Conservation (phyloP, 2,329 filamentous ascomycete species). For the Penicillium sp. region DNA sequence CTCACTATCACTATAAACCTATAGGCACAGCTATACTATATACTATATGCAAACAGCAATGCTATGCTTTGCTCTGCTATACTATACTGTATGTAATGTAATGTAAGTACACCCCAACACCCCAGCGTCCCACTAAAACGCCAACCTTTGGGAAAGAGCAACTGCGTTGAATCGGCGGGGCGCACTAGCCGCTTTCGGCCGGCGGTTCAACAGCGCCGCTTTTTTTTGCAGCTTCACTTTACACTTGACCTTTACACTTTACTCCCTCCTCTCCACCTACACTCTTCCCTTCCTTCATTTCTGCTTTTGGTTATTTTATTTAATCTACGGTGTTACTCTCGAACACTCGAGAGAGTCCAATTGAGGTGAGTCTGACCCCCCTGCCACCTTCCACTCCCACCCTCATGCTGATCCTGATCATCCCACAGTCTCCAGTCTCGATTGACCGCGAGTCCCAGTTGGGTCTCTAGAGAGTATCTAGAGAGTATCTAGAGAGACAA, state of each 20-base stretch:
- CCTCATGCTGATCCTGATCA: not conserved
- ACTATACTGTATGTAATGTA: not conserved
- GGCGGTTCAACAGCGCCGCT: constrained; percentile 36
- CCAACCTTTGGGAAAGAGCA: too few relatives aligned
- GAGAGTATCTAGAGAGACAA: too few relatives aligned
- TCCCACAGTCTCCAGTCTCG: constrained; percentile 9
- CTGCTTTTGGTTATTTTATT: constrained; percentile 36
- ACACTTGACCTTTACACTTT: not conserved
- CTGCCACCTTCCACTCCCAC: constrained; percentile 9
- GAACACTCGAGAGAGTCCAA: not conserved
- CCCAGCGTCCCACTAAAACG: constrained; percentile 3
- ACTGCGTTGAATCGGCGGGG: constrained; percentile 27
- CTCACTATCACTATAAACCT: too few relatives aligned
- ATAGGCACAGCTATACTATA: too few relatives aligned
- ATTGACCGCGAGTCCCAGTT: constrained; percentile 15
- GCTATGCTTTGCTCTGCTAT: too few relatives aligned
- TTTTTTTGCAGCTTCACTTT: constrained; percentile 17
- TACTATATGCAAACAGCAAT: too few relatives aligned
- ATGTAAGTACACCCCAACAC: not conserved
- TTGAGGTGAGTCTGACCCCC: constrained; percentile 28
- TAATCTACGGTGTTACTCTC: not conserved
- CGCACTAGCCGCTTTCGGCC: constrained; percentile 41
- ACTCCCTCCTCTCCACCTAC: constrained; percentile 7
- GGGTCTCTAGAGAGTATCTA: too few relatives aligned
- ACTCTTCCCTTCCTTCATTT: constrained; percentile 6